These are phyloP conservation scores for Gillenia trifoliata DNA, from an alignment of 306 rosid species.

Conservation along the genomic window DNA sequence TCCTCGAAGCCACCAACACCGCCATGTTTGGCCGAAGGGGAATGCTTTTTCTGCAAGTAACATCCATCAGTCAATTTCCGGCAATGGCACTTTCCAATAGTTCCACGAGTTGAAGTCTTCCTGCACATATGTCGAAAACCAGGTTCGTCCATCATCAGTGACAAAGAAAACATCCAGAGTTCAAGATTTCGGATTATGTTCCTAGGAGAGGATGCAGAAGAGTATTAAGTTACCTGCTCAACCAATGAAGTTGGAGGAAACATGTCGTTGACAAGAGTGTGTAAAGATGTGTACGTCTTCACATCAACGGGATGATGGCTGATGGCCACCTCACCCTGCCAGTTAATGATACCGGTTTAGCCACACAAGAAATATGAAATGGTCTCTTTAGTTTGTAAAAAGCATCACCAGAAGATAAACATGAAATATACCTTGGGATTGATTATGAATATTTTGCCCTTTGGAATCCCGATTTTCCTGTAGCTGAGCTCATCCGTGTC, in stretches of 20 bases:
- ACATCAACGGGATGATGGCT: constrained; percentile 74
- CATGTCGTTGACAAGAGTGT: constrained; percentile 97
- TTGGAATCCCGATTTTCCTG: constrained; percentile 91
- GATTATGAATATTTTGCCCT: constrained; percentile 92
- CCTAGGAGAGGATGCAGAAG: neutral
- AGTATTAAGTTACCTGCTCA: constrained; percentile 61
- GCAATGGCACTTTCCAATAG: constrained; percentile 75
- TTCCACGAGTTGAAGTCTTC: constrained; percentile 96
- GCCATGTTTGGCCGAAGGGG: neutral
- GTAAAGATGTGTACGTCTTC: constrained; percentile 88
- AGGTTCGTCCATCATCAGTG: neutral
- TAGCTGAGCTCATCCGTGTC: constrained; percentile 98
- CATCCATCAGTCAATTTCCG: constrained; percentile 38
- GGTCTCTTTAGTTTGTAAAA: neutral
- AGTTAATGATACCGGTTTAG: neutral
- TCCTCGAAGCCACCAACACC: neutral
- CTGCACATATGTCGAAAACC: constrained; percentile 38
- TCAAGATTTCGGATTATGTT: neutral
- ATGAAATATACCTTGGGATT: constrained; percentile 72
- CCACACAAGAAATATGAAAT: neutral
- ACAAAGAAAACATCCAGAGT: neutral
- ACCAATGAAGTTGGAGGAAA: constrained; percentile 87
- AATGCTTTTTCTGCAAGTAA: neutral
- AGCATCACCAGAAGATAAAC: constrained; percentile 12
- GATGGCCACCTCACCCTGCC: constrained; percentile 93